Evolutionary conservation across 371 early-diverging fungal genomes (phyloP), one percentile per base, ranked within the genome.

Genomic region (Rhizopus sp.): DNA sequence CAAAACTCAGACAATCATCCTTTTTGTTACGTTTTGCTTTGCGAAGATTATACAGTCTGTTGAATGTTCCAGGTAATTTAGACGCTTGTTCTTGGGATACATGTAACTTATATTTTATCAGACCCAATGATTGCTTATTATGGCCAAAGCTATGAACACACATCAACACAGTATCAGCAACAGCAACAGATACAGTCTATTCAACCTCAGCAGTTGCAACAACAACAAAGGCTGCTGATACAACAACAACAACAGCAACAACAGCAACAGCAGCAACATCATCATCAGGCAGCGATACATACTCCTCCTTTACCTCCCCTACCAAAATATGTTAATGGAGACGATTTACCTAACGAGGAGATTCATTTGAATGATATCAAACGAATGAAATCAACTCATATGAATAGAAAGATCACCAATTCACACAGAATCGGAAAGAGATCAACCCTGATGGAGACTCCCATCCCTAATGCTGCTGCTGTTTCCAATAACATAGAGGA

Each of bases 1-100:
- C 95, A n/a, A 91, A 93, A 63, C 78, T 97, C 29, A 88, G 93
- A 59, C 95, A 96, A 69, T 96, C 93, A 62, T 87, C 89, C 8
- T 94, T 94, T 66, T 69, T 96, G 48, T 75, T 96, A 58, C 76
- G 89, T 0, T 87, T 92, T 34, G 91, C 94, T 9, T 81, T 95
- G 50, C 84, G 86, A 54, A 77, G 94, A n/a, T 78, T 96, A 15
- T 92, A 90, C 59, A 78, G 77, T n/a, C 64, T 91, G 41, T 75
- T 96, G 3, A 80, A 83, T 59, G 76, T 85, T n/a, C 80, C 82
- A 65, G 81, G 87, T 87, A 68, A 48, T 41, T 35, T 5, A 53
- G 15, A 35, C 23, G 12, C 7, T 45, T 49, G 13, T 4, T 9
- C 42, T 32, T 41, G 12, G 13, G 2, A 6, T 32, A 16, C 17